Base-by-base conservation (phyloP, 305 asterid genomes). In the Fraxinus albicans region DNA sequence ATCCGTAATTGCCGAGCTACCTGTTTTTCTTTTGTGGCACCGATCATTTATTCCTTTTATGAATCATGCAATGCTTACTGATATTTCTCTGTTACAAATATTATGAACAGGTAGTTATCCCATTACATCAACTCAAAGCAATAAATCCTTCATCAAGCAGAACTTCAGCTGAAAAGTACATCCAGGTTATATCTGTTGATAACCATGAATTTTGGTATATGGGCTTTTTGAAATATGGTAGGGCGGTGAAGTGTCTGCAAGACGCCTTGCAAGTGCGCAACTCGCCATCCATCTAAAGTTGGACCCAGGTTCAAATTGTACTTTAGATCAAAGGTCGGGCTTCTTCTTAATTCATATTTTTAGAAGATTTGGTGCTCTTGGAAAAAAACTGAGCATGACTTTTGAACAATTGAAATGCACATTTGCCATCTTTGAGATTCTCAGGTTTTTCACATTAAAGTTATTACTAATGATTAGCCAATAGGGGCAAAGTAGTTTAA, bases 171-270 rank as follows among this genome's bases (percentile, higher is more conserved):
- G 98, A 94, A 85, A 97, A 95, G 83, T 95, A 95, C 83, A 85
- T 97, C 86, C 98, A 94, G 89, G 90, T 95, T 50, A 94, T 92
- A 90, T 95, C 98, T 1, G 91, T 94, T 19, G 99, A 97, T 83
- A 92, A 91, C 90, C 98, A 95, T 80, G 99, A 97, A 84, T 97
- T 95, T 87, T 97, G 98, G 98, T 95, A 86, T 84, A 92, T 95
- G 98, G 99, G 99, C 53, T 97, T 97, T 79, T 83, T 97, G 76
- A 91, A 92, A 78, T 97, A 97, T 73, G 85, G 73, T 8, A 90
- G 94, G 34, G 98, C 98, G 36, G 97, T 90, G 78, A 89, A 89
- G 78, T 89, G 89, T 92, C 88, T 97, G 73, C 92, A 92, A 84
- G 90, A 86, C 47, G 89, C 90, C 47, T 85, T 92, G 77, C 86